These are phyloP conservation scores for Lactifluus piperatus DNA, from an alignment of 768 basidiomycete genomes.

Conservation along the genomic window DNA sequence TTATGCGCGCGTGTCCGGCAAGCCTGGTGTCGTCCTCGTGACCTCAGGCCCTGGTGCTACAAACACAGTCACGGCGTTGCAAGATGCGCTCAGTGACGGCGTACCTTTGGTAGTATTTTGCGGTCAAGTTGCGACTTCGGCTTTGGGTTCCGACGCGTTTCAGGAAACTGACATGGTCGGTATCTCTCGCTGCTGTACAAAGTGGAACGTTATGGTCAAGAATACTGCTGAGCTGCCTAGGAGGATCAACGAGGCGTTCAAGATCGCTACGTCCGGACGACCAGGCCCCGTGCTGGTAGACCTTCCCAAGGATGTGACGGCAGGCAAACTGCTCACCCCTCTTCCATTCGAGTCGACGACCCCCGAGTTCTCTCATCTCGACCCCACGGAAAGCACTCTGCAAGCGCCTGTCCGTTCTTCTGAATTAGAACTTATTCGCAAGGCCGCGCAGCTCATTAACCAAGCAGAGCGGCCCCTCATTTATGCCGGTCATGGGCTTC, in stretches of 20 bases:
- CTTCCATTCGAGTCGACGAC: constrained; percentile 82
- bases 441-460: constrained; percentile 88
- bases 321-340: constrained; percentile 76
- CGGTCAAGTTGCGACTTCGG: constrained; percentile 98
- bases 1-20: constrained; percentile 94
- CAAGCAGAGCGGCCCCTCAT: constrained; percentile 84
- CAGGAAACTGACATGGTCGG: constrained; percentile 97
- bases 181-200: constrained; percentile 94
- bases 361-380: constrained; percentile 65
- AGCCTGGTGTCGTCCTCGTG: constrained; percentile 95
- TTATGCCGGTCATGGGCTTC: constrained; percentile 88
- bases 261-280: constrained; percentile 94
- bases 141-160: constrained; percentile 98
- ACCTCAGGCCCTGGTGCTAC: constrained; percentile 98
- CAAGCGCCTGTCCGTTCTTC: constrained; percentile 33
- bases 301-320: constrained; percentile 96
- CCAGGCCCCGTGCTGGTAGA: constrained; percentile 98
- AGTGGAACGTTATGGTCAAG: constrained; percentile 99
- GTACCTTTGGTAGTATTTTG: constrained; percentile 92
- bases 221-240: constrained; percentile 91
- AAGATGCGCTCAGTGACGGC: constrained; percentile 92
- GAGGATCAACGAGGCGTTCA: constrained; percentile 98
- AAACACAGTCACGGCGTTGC: constrained; percentile 96
- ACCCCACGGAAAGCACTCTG: constrained; percentile 65
- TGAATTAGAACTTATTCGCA: constrained; percentile 59